phyloP scores from a whole-genome alignment of 495 filamentous ascomycete genomes.

The Neurospora hispaniola region DNA sequence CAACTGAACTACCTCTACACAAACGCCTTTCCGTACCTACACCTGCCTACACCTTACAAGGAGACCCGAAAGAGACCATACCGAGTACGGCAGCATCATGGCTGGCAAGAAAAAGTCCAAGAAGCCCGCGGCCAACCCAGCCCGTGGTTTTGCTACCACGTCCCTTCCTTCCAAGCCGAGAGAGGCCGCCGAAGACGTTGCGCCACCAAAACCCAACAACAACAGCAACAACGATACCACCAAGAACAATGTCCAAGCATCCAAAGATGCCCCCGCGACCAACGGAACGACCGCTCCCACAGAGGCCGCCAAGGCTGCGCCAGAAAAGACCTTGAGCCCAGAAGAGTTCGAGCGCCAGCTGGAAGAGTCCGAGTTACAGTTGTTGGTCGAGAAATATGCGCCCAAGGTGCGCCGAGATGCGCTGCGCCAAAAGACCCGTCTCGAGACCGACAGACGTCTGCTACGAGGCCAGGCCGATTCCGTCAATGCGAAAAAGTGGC shows the following conservation, averaged over 20 bases:
- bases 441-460: conserved; percentile 69
- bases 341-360: conserved; percentile 79
- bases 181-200: conserved; percentile 26
- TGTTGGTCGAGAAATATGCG: conserved; percentile 70
- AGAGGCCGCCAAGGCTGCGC: conserved; percentile 31
- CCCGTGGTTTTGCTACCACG: conserved; percentile 84
- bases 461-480: conserved; percentile 61
- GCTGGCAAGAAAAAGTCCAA: conserved; percentile 81
- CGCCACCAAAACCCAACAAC: conserved; percentile 5
- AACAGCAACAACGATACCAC: conserved; percentile 9
- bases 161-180: conserved; percentile 63
- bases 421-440: conserved; percentile 53
- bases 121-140: conserved; percentile 73
- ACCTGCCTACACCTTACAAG: neutral
- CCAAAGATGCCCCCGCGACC: conserved; percentile 22
- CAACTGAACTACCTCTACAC: neutral
- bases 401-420: conserved; percentile 58
- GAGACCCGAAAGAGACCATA: neutral
- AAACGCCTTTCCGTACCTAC: neutral
- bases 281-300: conserved; percentile 18
- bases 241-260: conserved; percentile 24
- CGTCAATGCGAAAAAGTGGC: conserved; percentile 64
- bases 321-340: conserved; percentile 49
- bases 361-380: conserved; percentile 71
- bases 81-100: conserved; percentile 36